These are phyloP conservation scores for Comarum palustre DNA, from an alignment of 306 rosid species.

Conservation along the genomic window DNA sequence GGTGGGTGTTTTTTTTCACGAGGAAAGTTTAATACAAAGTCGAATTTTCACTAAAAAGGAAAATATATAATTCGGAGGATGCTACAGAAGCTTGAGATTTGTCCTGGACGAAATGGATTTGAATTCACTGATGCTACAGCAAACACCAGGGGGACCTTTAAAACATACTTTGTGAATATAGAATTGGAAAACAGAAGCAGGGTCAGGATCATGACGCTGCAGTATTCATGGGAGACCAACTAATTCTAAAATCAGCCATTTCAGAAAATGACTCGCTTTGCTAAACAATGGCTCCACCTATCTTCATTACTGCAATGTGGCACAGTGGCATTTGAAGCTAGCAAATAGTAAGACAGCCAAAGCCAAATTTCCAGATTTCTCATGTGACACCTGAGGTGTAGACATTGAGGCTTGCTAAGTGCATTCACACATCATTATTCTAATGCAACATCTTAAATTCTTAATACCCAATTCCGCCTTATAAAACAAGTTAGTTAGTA, in stretches of 20 bases:
- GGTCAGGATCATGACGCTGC: not conserved
- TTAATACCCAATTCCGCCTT: not conserved
- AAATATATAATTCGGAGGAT: not conserved
- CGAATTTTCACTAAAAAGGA: not conserved
- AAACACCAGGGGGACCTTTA: not conserved
- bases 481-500: not conserved
- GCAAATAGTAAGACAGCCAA: constrained; percentile 34
- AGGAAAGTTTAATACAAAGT: not conserved
- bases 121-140: not conserved
- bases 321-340: constrained; percentile 10
- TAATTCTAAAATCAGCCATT: not conserved
- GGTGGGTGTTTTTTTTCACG: no score
- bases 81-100: not conserved
- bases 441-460: not conserved
- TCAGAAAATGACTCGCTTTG: not conserved
- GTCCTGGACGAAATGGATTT: not conserved
- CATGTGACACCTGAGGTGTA: constrained; percentile 9
- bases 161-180: not conserved
- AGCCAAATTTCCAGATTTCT: constrained; percentile 37
- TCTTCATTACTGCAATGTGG: constrained; percentile 6
- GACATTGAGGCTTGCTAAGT: constrained; percentile 11
- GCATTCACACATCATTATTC: constrained; percentile 28
- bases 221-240: not conserved
- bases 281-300: not conserved
- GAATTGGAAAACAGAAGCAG: not conserved